phyloP scores from a whole-genome alignment of 768 basidiomycete genomes.

The Tephrocybe sp. region DNA sequence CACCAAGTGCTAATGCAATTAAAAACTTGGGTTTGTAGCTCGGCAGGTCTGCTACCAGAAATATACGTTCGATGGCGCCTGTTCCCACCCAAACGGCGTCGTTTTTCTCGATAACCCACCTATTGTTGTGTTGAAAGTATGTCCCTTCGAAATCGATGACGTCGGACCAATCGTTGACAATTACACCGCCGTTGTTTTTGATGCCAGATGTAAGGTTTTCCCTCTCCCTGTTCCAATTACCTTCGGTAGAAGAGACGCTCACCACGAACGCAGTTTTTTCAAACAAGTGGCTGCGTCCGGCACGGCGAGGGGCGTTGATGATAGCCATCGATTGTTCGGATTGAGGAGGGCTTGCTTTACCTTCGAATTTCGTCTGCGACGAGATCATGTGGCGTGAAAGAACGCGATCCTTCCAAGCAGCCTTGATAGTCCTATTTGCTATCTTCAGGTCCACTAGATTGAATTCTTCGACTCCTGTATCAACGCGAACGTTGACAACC shows the following conservation, averaged over 20 bases:
- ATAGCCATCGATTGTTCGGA: constrained; percentile 44
- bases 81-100: constrained; percentile 47
- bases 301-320: constrained; percentile 29
- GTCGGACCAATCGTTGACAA: constrained; percentile 61
- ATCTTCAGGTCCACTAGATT: constrained; percentile 43
- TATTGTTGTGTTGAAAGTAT: constrained; percentile 36
- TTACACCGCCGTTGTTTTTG: constrained; percentile 48
- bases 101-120: constrained; percentile 50
- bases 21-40: constrained; percentile 79
- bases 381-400: constrained; percentile 42
- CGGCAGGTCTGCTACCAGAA: constrained; percentile 64
- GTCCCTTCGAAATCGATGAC: constrained; percentile 57
- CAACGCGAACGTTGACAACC: constrained; percentile 35
- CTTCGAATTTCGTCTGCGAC: constrained; percentile 36
- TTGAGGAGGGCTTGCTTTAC: constrained; percentile 42
- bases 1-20: constrained; percentile 78
- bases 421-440: constrained; percentile 45
- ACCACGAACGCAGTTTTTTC: constrained; percentile 57
- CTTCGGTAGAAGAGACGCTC: constrained; percentile 52
- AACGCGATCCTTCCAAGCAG: constrained; percentile 52
- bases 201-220: constrained; percentile 42
- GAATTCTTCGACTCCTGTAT: constrained; percentile 36
- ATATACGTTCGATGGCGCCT: constrained; percentile 49
- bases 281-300: constrained; percentile 35
- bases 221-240: constrained; percentile 38